phyloP scores from a whole-genome alignment of 768 basidiomycete species.

The Exidia glandulosa region DNA sequence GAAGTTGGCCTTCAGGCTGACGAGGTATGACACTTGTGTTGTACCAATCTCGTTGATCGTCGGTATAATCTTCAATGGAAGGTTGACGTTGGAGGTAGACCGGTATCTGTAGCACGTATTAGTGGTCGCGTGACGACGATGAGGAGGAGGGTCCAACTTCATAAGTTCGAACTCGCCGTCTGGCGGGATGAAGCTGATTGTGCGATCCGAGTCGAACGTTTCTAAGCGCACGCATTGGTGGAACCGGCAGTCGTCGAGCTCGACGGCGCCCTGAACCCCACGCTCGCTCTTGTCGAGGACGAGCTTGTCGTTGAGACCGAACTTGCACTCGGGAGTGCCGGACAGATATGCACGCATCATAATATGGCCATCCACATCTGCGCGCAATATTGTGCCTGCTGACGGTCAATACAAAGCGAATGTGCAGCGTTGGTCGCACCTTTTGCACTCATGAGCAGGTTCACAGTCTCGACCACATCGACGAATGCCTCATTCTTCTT shows the following conservation, averaged over 20 bases:
- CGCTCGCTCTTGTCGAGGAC: constrained; percentile 77
- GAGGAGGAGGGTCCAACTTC: constrained; percentile 42
- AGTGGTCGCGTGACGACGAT: neutral
- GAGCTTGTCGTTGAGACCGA: constrained; percentile 95
- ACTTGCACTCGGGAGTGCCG: constrained; percentile 97
- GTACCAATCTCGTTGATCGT: constrained; percentile 92
- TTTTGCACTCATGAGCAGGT: constrained; percentile 94
- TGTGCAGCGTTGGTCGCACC: constrained; percentile 33
- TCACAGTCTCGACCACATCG: constrained; percentile 97
- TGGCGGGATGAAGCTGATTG: constrained; percentile 95
- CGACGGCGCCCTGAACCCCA: constrained; percentile 51
- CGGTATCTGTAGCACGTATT: constrained; percentile 56
- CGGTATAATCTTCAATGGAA: constrained; percentile 81
- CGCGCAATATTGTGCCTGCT: constrained; percentile 70
- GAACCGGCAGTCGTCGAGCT: constrained; percentile 96
- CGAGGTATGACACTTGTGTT: constrained; percentile 78
- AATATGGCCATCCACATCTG: constrained; percentile 96
- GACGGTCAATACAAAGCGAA: neutral
- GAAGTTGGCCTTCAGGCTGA: constrained; percentile 83
- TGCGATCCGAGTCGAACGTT: constrained; percentile 87
- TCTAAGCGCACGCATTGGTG: constrained; percentile 95
- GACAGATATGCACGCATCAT: constrained; percentile 96
- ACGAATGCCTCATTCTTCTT: constrained; percentile 99
- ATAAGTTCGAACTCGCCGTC: constrained; percentile 99
- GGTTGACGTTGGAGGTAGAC: constrained; percentile 89